These are phyloP conservation scores for Cicer yamashitae DNA, from an alignment of 306 rosid genomes.

Conservation along the genomic window DNA sequence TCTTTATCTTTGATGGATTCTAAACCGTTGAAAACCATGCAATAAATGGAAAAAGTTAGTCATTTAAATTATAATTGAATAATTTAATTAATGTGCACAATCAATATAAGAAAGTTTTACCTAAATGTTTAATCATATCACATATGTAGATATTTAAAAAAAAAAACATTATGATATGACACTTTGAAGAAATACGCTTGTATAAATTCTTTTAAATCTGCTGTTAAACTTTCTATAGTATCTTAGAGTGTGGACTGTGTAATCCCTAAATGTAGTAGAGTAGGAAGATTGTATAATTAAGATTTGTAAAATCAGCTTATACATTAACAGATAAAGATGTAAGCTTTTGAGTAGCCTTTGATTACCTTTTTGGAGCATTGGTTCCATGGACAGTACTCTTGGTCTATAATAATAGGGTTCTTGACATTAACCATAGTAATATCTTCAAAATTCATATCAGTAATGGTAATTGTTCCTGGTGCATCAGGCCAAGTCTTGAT, in stretches of 20 bases:
- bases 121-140: too few species aligned
- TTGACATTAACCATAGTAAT: background rate
- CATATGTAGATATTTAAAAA: too few species aligned
- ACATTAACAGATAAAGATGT: background rate
- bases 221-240: too few species aligned
- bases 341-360: background rate
- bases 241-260: too few species aligned
- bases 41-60: background rate
- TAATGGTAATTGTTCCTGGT: background rate
- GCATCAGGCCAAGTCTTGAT: conserved; percentile 23
- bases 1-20: conserved; percentile 24
- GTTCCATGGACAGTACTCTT: conserved; percentile 34
- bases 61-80: background rate
- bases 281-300: too few species aligned
- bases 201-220: too few species aligned
- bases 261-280: too few species aligned
- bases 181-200: too few species aligned
- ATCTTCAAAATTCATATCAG: conserved; percentile 37
- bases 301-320: too few species aligned
- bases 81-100: background rate
- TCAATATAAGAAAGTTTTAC: background rate
- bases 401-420: conserved; percentile 27
- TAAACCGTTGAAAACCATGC: background rate
- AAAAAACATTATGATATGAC: too few species aligned
- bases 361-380: conserved; percentile 15